Percentiles rank a stretch among this genome's conserved stretches.
These are phyloP conservation scores for Pinus albicaulis DNA, from an alignment of 75 land plant genomes.

Conservation along the genomic window DNA sequence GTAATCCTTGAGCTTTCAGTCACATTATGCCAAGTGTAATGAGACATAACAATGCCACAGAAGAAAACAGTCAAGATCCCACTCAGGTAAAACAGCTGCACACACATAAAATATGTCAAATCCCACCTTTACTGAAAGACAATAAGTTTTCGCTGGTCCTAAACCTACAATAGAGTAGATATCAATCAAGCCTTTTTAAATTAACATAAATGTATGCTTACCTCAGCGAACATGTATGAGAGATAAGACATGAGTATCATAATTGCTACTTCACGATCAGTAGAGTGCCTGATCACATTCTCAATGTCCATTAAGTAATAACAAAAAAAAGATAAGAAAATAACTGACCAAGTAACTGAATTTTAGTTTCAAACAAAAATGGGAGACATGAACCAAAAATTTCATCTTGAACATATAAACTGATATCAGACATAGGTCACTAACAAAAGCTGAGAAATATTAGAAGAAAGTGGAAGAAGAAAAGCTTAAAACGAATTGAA, in stretches of 20 bases:
- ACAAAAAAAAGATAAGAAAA: background rate
- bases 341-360: background rate
- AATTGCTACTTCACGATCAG: slow-evolving; percentile 79
- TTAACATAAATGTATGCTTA: slow-evolving; percentile 15
- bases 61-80: slow-evolving; percentile 90
- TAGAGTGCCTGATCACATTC: slow-evolving; percentile 58
- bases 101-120: slow-evolving; percentile 11
- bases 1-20: slow-evolving; percentile 75
- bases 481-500: background rate
- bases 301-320: background rate
- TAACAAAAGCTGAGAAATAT: background rate
- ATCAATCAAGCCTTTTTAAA: background rate
- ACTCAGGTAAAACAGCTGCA: slow-evolving; percentile 76
- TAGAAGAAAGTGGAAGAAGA: background rate
- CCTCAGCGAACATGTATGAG: slow-evolving; percentile 74
- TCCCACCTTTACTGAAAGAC: background rate
- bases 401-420: background rate
- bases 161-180: background rate
- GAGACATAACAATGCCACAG: slow-evolving; percentile 96
- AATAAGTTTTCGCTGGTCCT: background rate
- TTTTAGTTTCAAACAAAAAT: background rate
- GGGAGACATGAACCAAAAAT: background rate
- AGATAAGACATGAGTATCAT: slow-evolving; percentile 84
- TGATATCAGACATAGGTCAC: background rate
- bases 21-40: slow-evolving; percentile 95